Evolutionary conservation across 2,329 filamentous ascomycete species (phyloP), one percentile per base, ranked within the genome.

Genomic region (Diaporthe citriasiana): DNA sequence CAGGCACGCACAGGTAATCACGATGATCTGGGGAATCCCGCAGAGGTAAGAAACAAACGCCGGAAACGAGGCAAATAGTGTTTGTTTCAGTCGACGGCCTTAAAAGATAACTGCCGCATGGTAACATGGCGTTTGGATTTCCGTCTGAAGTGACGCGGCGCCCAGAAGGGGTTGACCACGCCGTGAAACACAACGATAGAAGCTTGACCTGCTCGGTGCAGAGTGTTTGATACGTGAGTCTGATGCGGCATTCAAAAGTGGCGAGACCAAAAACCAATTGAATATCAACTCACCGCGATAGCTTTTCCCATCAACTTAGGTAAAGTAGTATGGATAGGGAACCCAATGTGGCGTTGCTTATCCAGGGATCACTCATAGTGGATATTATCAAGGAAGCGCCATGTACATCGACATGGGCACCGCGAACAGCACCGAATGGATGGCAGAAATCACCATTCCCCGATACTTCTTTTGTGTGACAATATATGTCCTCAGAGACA

Each of bases 141-240:
- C 47, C 63, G 47, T 68, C 47, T 68, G 63, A 66, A 66, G 45
- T 66, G 8, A 35, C 13, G 33, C 15, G 35, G 33, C 27, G 33
- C 15, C 45, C 63, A 66, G 63, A 27, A 66, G 45, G 45, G 63
- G 42, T 9, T 66, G 63, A 50, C 38, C 45, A 27, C 27, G n/a
- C 25, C 33, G 38, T 66, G 45, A 68, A 68, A 68, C 63, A 53
- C 63, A 27, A 35, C 51, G 63, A 68, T 68, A 68, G 47, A 68
- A 53, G 63, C 63, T 68, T 40, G 63, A 53, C 45, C 40, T 38
- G 63, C 63, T 53, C 47, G 33, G 33, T 53, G 47, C 33, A 30
- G 33, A 40, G 45, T 51, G 63, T 68, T 68, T 53, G 30, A 53
- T 53, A 68, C 47, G 17, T 47, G 63, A 51, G 63, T 40, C 30